phyloP scores from a whole-genome alignment of 106 monocot genomes.

The Dendrobium catenatum region DNA sequence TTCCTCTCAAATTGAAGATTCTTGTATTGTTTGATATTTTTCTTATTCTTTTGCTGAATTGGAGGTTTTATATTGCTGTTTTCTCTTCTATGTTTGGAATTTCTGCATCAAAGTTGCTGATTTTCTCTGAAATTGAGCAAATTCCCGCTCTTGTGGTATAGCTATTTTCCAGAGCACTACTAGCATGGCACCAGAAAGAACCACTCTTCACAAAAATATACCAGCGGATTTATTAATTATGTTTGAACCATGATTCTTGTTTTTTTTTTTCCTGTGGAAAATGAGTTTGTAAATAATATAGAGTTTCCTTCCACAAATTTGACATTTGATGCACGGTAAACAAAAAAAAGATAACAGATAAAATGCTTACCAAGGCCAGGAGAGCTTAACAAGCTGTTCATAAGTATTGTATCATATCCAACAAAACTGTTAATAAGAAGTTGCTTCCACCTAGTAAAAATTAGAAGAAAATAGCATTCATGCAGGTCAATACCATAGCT shows the following conservation, averaged over 20 bases:
- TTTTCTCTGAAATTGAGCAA: too few species aligned
- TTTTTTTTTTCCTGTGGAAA: background rate
- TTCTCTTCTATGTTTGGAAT: too few species aligned
- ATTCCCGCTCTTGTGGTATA: too few species aligned
- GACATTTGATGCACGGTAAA: background rate
- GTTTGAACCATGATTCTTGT: background rate
- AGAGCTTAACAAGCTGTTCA: constrained; percentile 82
- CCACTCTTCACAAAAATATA: background rate
- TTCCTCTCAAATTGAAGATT: too few species aligned
- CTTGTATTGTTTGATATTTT: too few species aligned
- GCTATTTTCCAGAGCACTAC: background rate
- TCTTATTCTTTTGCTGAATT: too few species aligned
- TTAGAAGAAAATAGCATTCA: background rate
- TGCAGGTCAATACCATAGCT: background rate
- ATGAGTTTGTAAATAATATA: background rate
- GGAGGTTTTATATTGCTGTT: too few species aligned
- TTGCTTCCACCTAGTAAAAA: constrained; percentile 78
- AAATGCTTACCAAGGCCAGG: constrained; percentile 74
- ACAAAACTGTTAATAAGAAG: constrained; percentile 90
- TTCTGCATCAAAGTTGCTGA: too few species aligned
- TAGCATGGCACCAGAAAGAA: background rate
- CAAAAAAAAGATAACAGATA: background rate
- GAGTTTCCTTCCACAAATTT: background rate
- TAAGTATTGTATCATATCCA: constrained; percentile 97
- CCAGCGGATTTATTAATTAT: background rate